phyloP scores from a whole-genome alignment of 495 filamentous ascomycete genomes.

The Trypethelium eluteriae region DNA sequence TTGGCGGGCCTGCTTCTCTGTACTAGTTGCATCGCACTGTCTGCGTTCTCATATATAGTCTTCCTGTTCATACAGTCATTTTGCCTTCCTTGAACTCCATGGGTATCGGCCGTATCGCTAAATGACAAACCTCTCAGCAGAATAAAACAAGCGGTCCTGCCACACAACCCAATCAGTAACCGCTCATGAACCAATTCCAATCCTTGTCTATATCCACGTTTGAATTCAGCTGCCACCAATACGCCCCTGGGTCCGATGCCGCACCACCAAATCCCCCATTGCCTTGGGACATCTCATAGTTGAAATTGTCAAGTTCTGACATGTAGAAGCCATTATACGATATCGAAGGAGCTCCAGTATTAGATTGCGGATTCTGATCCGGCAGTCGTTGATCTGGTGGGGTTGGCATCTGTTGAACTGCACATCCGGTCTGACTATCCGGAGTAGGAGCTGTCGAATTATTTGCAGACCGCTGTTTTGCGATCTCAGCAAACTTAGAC shows the following conservation, averaged over 20 bases:
- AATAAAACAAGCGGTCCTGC: too few relatives aligned
- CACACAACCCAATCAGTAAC: not conserved
- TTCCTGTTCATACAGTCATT: not conserved
- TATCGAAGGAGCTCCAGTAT: slow-evolving; percentile 23
- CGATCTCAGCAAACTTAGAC: slow-evolving; percentile 11
- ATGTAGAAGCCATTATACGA: slow-evolving; percentile 31
- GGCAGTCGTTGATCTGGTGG: not conserved
- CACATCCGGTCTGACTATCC: not conserved
- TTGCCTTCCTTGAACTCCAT: not conserved
- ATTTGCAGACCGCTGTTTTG: not conserved
- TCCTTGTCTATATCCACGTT: slow-evolving; percentile 28
- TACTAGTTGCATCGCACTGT: too few relatives aligned
- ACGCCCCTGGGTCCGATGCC: not conserved
- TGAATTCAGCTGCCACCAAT: slow-evolving; percentile 20
- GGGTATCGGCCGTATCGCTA: not conserved
- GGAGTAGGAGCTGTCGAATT: slow-evolving; percentile 5
- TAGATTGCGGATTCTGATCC: slow-evolving; percentile 6
- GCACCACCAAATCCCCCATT: not conserved
- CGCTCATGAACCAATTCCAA: slow-evolving; percentile 33
- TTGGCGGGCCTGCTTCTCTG: too few relatives aligned
- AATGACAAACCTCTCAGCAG: slow-evolving; percentile 15
- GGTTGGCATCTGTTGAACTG: slow-evolving; percentile 1
- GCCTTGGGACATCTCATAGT: not conserved
- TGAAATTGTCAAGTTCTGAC: slow-evolving; percentile 17
- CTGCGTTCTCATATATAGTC: not conserved